Percentiles rank a stretch among this genome's conserved stretches.
phyloP scores from a whole-genome alignment of 2,329 filamentous ascomycete species.

The Aureobasidium sp. region DNA sequence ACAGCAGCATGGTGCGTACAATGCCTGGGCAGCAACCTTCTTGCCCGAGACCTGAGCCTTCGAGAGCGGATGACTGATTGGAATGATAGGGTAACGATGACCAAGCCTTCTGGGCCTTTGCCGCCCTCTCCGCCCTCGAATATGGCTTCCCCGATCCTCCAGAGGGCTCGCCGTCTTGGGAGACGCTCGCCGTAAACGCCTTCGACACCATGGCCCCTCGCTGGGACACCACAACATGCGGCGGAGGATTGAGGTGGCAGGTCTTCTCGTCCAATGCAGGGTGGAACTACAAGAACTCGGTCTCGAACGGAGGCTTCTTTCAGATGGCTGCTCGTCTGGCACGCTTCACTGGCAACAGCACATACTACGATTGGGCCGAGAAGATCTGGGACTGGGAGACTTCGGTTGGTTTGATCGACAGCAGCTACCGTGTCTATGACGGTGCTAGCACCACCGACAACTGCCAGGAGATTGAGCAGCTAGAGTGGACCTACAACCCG shows the following conservation, averaged over 20 bases:
- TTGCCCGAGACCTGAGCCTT: too few species aligned
- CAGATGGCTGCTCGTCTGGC: constrained; percentile 56
- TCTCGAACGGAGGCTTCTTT: constrained; percentile 77
- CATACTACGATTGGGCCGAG: constrained; percentile 56
- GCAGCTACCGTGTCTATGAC: constrained; percentile 37
- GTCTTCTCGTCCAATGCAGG: constrained; percentile 71
- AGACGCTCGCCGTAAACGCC: constrained; percentile 68
- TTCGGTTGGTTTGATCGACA: constrained; percentile 46
- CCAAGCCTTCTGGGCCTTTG: constrained; percentile 76
- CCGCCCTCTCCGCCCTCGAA: constrained; percentile 71
- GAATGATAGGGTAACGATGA: constrained; percentile 40
- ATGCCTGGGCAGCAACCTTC: not conserved
- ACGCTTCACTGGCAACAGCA: constrained; percentile 34
- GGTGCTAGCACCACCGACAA: constrained; percentile 37
- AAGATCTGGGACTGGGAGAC: constrained; percentile 28
- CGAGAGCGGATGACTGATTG: not conserved
- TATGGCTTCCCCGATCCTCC: constrained; percentile 60
- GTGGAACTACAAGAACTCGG: constrained; percentile 65
- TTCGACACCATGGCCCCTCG: constrained; percentile 69
- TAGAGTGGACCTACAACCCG: constrained; percentile 42
- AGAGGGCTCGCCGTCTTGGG: constrained; percentile 59
- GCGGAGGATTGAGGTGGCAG: constrained; percentile 77
- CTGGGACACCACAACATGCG: constrained; percentile 60
- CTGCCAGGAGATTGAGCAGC: constrained; percentile 36
- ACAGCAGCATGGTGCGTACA: constrained; percentile 19